Evolutionary conservation across 1,284 basidiomycete genomes (phyloP).

Genomic region (Malassezia restricta): DNA sequence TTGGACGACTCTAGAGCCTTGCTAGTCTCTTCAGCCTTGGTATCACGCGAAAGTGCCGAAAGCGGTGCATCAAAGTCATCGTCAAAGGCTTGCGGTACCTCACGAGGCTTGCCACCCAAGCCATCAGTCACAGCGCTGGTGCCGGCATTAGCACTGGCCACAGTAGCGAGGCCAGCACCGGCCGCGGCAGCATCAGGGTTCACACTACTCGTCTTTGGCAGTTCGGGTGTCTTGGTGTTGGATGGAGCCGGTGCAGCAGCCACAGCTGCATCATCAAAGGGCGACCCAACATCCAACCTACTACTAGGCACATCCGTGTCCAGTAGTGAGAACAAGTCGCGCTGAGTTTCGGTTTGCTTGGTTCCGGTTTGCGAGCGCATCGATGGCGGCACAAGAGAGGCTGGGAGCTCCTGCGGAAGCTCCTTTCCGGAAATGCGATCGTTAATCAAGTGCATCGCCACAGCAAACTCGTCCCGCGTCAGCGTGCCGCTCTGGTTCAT

Average conservation of each 20-base stretch:
- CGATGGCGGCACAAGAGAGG: constrained; percentile 67
- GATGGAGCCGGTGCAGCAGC: constrained; percentile 30
- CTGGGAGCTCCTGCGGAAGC: constrained; percentile 58
- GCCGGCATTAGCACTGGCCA: background rate
- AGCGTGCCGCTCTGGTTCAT: constrained; percentile 76
- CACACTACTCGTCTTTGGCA: background rate
- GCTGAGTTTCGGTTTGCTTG: constrained; percentile 40
- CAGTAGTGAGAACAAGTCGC: constrained; percentile 50
- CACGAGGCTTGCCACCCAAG: background rate
- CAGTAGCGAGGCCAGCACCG: constrained; percentile 44
- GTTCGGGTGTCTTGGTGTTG: constrained; percentile 2
- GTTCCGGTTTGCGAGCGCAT: constrained; percentile 50
- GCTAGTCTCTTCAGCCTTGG: background rate
- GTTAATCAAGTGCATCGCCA: constrained; percentile 90
- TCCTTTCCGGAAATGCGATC: constrained; percentile 71
- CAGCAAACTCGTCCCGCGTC: constrained; percentile 83
- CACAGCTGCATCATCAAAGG: constrained; percentile 21
- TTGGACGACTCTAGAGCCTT: constrained; percentile 29
- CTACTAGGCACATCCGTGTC: constrained; percentile 53
- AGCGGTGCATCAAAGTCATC: constrained; percentile 9
- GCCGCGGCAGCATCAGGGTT: constrained; percentile 22
- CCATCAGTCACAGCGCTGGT: background rate
- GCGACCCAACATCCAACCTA: constrained; percentile 10
- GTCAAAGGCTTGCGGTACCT: background rate
- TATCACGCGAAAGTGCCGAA: background rate